A percentile compares a stretch with the other conserved stretches of the same genome.
These are phyloP conservation scores for Sanguinoderma infundibulare DNA, from an alignment of 1,284 basidiomycete species.

Conservation along the genomic window DNA sequence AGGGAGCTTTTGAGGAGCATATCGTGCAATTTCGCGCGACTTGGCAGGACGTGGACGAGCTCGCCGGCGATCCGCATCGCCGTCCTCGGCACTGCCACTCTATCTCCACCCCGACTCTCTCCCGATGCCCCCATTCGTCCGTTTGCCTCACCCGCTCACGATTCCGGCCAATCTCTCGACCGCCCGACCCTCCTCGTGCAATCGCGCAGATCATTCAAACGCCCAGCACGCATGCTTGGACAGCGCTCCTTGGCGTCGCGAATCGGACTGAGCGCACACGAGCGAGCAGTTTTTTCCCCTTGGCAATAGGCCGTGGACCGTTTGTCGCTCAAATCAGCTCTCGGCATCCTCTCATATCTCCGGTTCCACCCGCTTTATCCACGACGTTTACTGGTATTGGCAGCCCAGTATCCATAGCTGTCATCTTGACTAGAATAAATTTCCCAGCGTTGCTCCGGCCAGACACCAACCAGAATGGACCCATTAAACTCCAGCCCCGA, in stretches of 20 bases:
- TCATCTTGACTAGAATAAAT: constrained; percentile 35
- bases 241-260: neutral
- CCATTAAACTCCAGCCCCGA: no score
- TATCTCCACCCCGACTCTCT: constrained; percentile 23
- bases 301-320: no score
- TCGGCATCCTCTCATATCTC: neutral
- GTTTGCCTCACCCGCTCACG: neutral
- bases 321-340: neutral
- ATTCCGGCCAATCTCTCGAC: neutral
- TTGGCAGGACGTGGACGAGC: constrained; percentile 17
- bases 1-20: constrained; percentile 18
- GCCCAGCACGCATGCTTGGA: neutral
- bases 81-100: constrained; percentile 24
- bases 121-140: neutral
- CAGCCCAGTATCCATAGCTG: neutral
- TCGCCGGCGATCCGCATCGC: constrained; percentile 25
- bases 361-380: constrained; percentile 9
- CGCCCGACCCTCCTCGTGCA: neutral
- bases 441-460: no score
- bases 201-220: neutral
- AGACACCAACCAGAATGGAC: no score
- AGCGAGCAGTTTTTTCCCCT: no score
- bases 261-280: neutral
- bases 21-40: constrained; percentile 22
- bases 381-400: neutral